These are phyloP conservation scores for Aspergillus sclerotioniger DNA, from an alignment of 495 filamentous ascomycete species.

Conservation along the genomic window DNA sequence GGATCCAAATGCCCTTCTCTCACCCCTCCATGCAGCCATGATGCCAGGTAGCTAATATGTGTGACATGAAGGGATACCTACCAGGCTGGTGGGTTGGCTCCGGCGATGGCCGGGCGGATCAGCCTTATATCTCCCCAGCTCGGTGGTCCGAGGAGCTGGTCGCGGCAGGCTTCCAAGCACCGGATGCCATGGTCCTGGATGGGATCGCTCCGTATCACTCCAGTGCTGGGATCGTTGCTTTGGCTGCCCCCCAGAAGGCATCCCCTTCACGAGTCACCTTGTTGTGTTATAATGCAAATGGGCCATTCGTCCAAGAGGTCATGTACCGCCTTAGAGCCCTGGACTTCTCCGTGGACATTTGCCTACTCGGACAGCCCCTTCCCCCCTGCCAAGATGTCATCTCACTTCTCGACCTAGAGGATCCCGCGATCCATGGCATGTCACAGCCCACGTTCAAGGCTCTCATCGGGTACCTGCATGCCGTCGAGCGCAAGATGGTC, in stretches of 20 bases:
- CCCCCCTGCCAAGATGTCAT: conserved; percentile 28
- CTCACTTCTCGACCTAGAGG: conserved; percentile 31
- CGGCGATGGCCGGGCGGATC: conserved; percentile 11
- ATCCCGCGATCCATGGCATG: conserved; percentile 30
- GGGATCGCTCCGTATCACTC: conserved; percentile 26
- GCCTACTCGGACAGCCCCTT: conserved; percentile 22
- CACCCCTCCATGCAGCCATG: background rate
- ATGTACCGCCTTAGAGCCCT: background rate
- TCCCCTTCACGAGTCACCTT: background rate
- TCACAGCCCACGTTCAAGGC: background rate
- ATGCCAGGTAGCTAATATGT: background rate
- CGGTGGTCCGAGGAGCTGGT: background rate
- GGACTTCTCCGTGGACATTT: conserved; percentile 22
- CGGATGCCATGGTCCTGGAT: background rate
- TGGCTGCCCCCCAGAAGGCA: conserved; percentile 6
- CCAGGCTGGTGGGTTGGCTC: conserved; percentile 26
- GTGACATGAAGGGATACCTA: conserved; percentile 21
- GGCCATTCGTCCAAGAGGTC: conserved; percentile 7
- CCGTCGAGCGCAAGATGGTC: conserved; percentile 16
- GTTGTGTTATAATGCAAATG: conserved; percentile 11
- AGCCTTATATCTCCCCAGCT: background rate
- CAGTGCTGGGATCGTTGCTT: conserved; percentile 29
- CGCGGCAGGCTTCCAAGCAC: background rate
- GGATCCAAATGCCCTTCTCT: background rate
- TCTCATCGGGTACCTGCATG: conserved; percentile 20